phyloP scores from a whole-genome alignment of 2,329 filamentous ascomycete species.

The Teratosphaeria viscida region DNA sequence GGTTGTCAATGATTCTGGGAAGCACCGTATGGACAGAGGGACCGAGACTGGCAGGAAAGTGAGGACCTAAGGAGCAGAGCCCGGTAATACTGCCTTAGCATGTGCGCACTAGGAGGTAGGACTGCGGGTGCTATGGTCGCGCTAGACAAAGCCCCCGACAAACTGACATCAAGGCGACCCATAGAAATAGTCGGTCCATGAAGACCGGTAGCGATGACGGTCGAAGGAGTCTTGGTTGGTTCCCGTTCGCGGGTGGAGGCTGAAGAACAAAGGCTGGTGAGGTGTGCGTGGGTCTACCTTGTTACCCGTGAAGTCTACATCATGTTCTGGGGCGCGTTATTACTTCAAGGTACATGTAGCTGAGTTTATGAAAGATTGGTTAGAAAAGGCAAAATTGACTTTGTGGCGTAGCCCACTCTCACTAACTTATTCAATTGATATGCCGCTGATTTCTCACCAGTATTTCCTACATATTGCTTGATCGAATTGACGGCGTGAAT shows the following conservation, averaged over 20 bases:
- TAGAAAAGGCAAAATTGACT: not conserved
- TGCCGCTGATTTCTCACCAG: too few species aligned
- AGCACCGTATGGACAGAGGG: not conserved
- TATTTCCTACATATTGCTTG: too few species aligned
- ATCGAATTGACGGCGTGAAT: too few species aligned
- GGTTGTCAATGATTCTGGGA: not conserved
- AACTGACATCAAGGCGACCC: not conserved
- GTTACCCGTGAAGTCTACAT: not conserved
- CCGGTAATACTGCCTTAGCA: not conserved
- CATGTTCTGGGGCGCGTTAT: not conserved
- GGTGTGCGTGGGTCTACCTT: not conserved
- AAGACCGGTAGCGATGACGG: not conserved
- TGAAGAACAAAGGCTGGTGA: not conserved
- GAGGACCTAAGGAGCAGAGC: not conserved
- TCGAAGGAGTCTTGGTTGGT: not conserved
- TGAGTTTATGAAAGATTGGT: too few species aligned
- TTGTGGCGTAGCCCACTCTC: not conserved
- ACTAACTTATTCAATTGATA: too few species aligned
- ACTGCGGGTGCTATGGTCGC: not conserved
- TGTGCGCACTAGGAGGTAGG: not conserved
- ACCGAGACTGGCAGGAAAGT: not conserved
- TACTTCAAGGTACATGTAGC: too few species aligned
- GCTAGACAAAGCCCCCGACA: not conserved
- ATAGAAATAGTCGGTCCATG: not conserved
- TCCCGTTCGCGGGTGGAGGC: not conserved